phyloP scores from a whole-genome alignment of 805 yeast genomes.

The Cyberlindnera sargentensis region DNA sequence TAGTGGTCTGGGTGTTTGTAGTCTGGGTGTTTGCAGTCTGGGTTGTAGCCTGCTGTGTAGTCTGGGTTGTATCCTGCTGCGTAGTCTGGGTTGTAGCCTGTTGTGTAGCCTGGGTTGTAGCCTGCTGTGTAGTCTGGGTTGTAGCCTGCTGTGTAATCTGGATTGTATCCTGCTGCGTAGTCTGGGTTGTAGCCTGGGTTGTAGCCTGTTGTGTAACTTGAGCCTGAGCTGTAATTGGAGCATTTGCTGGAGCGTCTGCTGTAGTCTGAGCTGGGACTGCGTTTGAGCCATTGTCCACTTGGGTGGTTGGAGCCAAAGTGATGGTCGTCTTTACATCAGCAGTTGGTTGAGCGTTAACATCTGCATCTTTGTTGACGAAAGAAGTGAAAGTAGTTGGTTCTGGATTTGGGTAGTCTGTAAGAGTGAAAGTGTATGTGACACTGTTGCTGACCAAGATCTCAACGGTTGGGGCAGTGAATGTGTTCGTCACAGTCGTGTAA shows the following conservation, averaged over 20 bases:
- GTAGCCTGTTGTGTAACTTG: conserved; percentile 13
- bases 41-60: conserved; percentile 11
- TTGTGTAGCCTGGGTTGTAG: conserved; percentile 8
- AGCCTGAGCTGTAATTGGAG: conserved; percentile 11
- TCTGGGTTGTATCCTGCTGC: conserved; percentile 5
- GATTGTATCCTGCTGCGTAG: not conserved
- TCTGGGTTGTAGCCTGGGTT: conserved; percentile 8
- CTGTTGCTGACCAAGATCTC: conserved; percentile 31
- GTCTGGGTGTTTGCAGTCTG: conserved; percentile 16
- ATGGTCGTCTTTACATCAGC: conserved; percentile 8
- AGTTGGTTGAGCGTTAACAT: conserved; percentile 10
- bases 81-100: conserved; percentile 6
- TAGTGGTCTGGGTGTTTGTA: conserved; percentile 9
- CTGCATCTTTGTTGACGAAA: conserved; percentile 12
- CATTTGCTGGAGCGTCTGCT: conserved; percentile 8
- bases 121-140: not conserved
- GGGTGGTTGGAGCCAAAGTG: conserved; percentile 13
- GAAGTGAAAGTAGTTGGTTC: conserved; percentile 30
- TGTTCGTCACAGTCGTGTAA: conserved; percentile 33
- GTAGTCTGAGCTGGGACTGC: not conserved
- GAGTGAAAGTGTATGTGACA: conserved; percentile 31
- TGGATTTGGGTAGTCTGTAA: conserved; percentile 30
- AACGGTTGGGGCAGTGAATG: conserved; percentile 35
- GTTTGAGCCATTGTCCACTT: conserved; percentile 7
- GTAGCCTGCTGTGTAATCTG: not conserved